Evolutionary conservation across 306 rosid genomes (phyloP), one percentile per base, ranked within the genome.

Genomic region (Luffa acutangula): DNA sequence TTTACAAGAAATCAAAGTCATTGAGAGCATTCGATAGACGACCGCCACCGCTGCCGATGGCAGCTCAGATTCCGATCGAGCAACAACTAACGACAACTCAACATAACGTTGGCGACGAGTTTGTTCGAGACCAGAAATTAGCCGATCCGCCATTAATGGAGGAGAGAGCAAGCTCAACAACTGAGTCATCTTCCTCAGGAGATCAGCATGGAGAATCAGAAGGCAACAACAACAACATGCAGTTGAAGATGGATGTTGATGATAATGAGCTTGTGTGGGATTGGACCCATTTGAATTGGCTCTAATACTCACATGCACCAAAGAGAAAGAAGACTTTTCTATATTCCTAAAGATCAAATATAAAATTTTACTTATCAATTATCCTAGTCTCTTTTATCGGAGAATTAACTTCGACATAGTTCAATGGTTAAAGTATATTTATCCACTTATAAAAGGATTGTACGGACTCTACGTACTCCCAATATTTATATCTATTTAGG

Each of bases 251-350:
- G 76, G 76, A 70, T 10, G 76, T 45, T 45, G 56, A 70, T 45
- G 21, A 18, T 70, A 11, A 45, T 45, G 76, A 70, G 39, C 56
- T 70, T n/a, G 54, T 70, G 54, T 70, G 76, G 76, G 76, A 70
- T 70, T 70, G 76, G 76, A 25, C 21, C 54, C 56, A 45, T 43
- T 70, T 70, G 39, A 70, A 70, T 1, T 70, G 76, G 76, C 37
- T 42, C n/a, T 45, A 66, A 25, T 21, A 39, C 4, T 9, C 75
- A 54, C 25, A 18, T 57, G 53, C 4, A n/a, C 2, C 13, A 4
- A 46, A 46, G 9, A 9, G 13, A 3, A 12, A 57, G 34, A 57
- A 1, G 12, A n/a, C 2, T 7, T 2, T 58, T 7, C 9, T 25
- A 25, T 25, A 20, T 20, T 20, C 33, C 33, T 3, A 21, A 3